Percentiles rank a stretch among this genome's conserved stretches.
phyloP scores from a whole-genome alignment of 345 rosid species.

The Garcia nutans region DNA sequence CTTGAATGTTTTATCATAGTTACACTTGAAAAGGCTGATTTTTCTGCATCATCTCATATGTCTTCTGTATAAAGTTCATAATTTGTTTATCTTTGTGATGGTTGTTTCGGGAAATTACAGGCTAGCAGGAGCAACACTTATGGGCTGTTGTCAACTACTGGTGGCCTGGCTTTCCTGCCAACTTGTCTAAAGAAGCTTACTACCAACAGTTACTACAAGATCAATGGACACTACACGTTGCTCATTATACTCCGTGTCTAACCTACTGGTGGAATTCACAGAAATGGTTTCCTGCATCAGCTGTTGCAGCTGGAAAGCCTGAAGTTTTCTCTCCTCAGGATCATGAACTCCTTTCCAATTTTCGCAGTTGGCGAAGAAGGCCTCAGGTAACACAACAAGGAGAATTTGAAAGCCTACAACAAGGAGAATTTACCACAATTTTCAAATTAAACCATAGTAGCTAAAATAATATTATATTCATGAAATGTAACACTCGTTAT shows the following conservation, averaged over 20 bases:
- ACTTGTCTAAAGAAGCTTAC: conserved; percentile 26
- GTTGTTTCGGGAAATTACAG: background rate
- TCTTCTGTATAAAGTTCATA: background rate
- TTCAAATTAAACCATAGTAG: no score
- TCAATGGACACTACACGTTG: conserved; percentile 21
- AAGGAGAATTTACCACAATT: no score
- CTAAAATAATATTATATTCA: no score
- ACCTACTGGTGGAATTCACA: conserved; percentile 35
- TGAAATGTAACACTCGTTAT: no score
- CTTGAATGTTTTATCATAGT: background rate
- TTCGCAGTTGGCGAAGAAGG: no score
- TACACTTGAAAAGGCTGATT: background rate
- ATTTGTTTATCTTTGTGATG: background rate
- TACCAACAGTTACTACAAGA: conserved; percentile 20
- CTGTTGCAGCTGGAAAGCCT: conserved; percentile 6
- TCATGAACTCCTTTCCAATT: conserved; percentile 1
- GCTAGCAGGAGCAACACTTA: conserved; percentile 29
- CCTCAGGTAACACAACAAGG: conserved; percentile 20
- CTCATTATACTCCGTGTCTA: conserved; percentile 24
- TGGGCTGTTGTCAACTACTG: conserved; percentile 32
- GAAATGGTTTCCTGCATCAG: conserved; percentile 27
- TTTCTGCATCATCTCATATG: background rate
- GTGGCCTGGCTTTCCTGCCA: conserved; percentile 33
- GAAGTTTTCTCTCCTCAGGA: conserved; percentile 20
- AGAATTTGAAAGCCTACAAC: conserved; percentile 20